Base-by-base conservation (phyloP, 352 stramenopile species). In the Phytophthora pini region DNA sequence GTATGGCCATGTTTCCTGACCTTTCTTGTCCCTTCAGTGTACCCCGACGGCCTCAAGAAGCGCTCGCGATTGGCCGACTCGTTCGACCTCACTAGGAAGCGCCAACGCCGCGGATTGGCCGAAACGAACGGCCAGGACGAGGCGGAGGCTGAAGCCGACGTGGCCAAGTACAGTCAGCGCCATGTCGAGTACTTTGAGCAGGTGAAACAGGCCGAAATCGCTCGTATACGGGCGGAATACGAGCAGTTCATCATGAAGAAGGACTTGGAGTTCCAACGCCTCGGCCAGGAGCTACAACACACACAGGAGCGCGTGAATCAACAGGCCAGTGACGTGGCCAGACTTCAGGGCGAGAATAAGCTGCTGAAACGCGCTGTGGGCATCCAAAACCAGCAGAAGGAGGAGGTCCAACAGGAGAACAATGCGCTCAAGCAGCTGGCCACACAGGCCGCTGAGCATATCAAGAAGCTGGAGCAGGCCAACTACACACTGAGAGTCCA, bases 121-220 rank as follows among this genome's bases (percentile, higher is more conserved):
- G 62, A 72, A 17, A 34, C 40, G 3, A 56, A 32, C 22, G 53
- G 54, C 26, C 52, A 71, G 27, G 56, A 77, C 15, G 51, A 69
- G 34, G 53, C 45, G 13, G 12, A 46, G 4, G 68, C 76, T 50
- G 72, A 77, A 7, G 67, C 80, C 5, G 87, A 93, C 51, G 67
- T 89, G 54, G 74, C 84, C 67, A 95, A 94, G 77, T 95, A 91
- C 72, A 90, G 83, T 49, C 88, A 96, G 61, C 80, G 88, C 31
- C 88, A 96, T 39, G 84, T 96, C 20, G 88, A 94, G 50, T 96
- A 90, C 77, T 90, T 96, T 66, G 88, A 96, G 61, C 86, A 94
- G 56, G 72, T 87, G 34, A 94, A 96, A 61, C 84, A 90, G 56
- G 82, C 84, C 31, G 88, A 94, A 54, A 84, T 92, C 40, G 77